Base-by-base conservation (phyloP, 2,329 filamentous ascomycete genomes). In the Nothopassalora personata region DNA sequence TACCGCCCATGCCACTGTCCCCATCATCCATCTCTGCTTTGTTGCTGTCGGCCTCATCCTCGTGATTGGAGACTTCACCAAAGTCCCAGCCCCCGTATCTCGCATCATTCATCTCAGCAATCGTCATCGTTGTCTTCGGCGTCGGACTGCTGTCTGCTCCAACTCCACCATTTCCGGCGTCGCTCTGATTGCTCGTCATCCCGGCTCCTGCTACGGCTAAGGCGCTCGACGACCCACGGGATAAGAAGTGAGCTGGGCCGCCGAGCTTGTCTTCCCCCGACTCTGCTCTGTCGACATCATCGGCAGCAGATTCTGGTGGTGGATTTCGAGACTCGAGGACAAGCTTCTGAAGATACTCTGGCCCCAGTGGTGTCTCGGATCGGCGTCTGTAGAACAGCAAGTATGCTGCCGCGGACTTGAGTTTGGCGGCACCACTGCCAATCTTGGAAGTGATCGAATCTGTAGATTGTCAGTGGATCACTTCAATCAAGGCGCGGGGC, bases 341-440 rank as follows among this genome's bases (percentile, higher is more conserved):
- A 53, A 96, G 85, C 64, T 86, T 79, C 66, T 86, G 83, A 60
- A 97, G 86, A 54, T 83, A 83, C 48, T 86, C 81, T 28, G 92
- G 92, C 58, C 94, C 94, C 65, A 99, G 84, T 63, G 91, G 89
- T 62, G 75, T 76, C 7, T 83, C 80, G 5, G 91, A 90, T 64
- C 91, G 88, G 58, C 94, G 89, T 45, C 94, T 90, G 77, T 99
- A 99, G 80, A 99, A 99, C 34, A 99, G 81, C 10, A 99, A 82
- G 74, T 99, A 99, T 0, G 94, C 94, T 19, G 89, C 87, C 15
- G 83, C 76, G 4, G 90, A 89, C 5, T 67, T 64, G 8, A 67
- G 36, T 9, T 58, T 59, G 49, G 55, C 52, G 18, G 59, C 57
- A 28, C 46, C 19, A n/a, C 61, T 60, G 50, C 63, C 53, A 30